Conservation (phyloP, 805 yeast genomes). For the Soucietia sequanensis region DNA sequence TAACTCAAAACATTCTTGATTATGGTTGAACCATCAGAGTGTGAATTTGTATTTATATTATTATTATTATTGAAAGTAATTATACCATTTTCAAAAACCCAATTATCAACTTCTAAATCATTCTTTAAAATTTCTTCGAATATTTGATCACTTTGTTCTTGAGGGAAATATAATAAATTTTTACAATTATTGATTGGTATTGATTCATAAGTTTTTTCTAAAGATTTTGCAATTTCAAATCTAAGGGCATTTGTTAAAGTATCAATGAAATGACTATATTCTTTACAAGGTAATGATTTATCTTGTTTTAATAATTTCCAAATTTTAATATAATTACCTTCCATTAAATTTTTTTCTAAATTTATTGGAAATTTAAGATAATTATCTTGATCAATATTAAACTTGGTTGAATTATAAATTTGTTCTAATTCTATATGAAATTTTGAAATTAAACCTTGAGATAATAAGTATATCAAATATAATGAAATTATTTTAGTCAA, state of each 20-base stretch:
- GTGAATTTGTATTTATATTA: slow-evolving; percentile 45
- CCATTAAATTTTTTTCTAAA: slow-evolving; percentile 92
- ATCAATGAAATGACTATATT: slow-evolving; percentile 74
- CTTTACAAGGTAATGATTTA: slow-evolving; percentile 60
- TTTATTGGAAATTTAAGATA: slow-evolving; percentile 81
- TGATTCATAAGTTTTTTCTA: slow-evolving; percentile 72
- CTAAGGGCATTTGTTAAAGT: slow-evolving; percentile 78
- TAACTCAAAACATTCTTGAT: slow-evolving; percentile 77
- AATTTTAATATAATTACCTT: slow-evolving; percentile 92
- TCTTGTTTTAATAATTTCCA: slow-evolving; percentile 70
- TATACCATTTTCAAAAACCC: slow-evolving; percentile 31
- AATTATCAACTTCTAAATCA: slow-evolving; percentile 34
- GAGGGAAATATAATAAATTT: slow-evolving; percentile 67
- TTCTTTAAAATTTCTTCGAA: slow-evolving; percentile 30
- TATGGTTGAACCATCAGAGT: slow-evolving; percentile 40
- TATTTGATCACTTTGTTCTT: slow-evolving; percentile 33
- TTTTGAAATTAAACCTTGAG: slow-evolving; percentile 80
- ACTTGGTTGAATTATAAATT: slow-evolving; percentile 50
- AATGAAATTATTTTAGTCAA: slow-evolving; percentile 68
- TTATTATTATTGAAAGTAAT: slow-evolving; percentile 48
- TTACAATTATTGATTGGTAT: slow-evolving; percentile 84
- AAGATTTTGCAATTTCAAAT: slow-evolving; percentile 78
- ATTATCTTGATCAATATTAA: slow-evolving; percentile 61
- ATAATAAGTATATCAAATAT: slow-evolving; percentile 70
- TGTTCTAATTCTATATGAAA: slow-evolving; percentile 89